These are phyloP conservation scores for Mycena maculata DNA, from an alignment of 768 basidiomycete species.

Conservation along the genomic window DNA sequence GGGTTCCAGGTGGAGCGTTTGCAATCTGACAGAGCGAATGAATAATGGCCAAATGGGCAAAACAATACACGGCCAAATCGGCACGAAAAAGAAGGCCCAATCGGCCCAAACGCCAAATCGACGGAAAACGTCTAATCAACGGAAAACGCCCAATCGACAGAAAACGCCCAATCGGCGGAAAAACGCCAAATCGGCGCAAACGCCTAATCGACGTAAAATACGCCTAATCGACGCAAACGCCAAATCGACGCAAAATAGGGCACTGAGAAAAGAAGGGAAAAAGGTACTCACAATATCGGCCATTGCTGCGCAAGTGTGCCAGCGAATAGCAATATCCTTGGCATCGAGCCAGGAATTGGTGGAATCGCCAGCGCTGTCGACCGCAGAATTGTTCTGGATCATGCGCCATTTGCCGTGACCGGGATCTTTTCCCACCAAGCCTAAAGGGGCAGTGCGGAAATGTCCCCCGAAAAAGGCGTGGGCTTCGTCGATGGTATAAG, in stretches of 20 bases:
- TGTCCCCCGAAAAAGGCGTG: conserved; percentile 11
- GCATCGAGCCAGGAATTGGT: conserved; percentile 27
- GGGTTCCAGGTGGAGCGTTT: background rate
- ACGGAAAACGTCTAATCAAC: background rate
- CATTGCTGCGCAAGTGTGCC: conserved; percentile 12
- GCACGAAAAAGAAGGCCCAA: background rate
- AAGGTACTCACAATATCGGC: conserved; percentile 27
- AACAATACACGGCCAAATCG: background rate
- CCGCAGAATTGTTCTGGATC: conserved; percentile 20
- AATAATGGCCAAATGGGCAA: background rate
- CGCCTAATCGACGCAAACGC: no score
- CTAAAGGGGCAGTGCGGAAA: conserved; percentile 23
- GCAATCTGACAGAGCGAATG: background rate
- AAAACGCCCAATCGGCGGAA: no score
- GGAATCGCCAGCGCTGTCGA: conserved; percentile 4
- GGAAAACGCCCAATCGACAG: no score
- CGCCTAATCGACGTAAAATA: no score
- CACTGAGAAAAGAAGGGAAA: background rate
- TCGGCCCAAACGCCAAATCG: background rate
- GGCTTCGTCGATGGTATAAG: background rate
- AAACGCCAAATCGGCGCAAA: no score
- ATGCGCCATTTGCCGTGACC: conserved; percentile 17
- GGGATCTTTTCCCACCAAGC: conserved; percentile 23
- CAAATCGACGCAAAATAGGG: background rate
- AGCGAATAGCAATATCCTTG: conserved; percentile 8